phyloP scores from a whole-genome alignment of 768 basidiomycete genomes.

The Hypholoma fasciculare region DNA sequence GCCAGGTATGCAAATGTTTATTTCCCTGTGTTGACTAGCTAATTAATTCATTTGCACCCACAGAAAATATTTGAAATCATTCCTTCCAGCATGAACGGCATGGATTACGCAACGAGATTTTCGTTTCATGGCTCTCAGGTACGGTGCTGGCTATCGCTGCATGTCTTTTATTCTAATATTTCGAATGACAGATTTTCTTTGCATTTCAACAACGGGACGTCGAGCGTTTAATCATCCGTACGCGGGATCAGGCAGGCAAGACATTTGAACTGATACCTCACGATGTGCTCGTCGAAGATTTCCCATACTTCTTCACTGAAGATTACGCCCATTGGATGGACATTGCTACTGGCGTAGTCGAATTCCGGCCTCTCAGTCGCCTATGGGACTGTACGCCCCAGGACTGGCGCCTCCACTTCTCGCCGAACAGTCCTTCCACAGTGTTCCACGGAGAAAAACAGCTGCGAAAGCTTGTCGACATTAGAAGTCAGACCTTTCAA shows the following conservation, averaged over 20 bases:
- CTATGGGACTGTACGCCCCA: slow-evolving; percentile 25
- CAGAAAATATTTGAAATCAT: slow-evolving; percentile 34
- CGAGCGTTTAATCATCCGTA: slow-evolving; percentile 30
- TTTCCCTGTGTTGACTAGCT: too few species aligned
- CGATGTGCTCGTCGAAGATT: slow-evolving; percentile 21
- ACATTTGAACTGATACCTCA: slow-evolving; percentile 36
- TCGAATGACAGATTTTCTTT: slow-evolving; percentile 29
- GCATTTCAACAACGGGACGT: slow-evolving; percentile 9
- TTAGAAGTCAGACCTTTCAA: slow-evolving; percentile 19
- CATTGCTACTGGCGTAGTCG: slow-evolving; percentile 20
- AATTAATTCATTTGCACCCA: not conserved
- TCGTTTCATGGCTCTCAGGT: slow-evolving; percentile 16
- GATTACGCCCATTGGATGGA: slow-evolving; percentile 36
- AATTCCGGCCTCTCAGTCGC: slow-evolving; percentile 29
- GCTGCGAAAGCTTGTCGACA: slow-evolving; percentile 20
- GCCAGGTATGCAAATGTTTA: slow-evolving; percentile 22
- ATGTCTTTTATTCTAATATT: not conserved
- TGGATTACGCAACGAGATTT: slow-evolving; percentile 30
- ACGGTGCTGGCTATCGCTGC: not conserved
- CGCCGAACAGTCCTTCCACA: slow-evolving; percentile 2
- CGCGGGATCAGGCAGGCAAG: slow-evolving; percentile 8
- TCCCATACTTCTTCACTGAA: slow-evolving; percentile 29
- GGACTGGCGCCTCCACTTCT: slow-evolving; percentile 30
- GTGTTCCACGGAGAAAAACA: slow-evolving; percentile 10
- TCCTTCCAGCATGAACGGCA: slow-evolving; percentile 30